A percentile compares a stretch with the other conserved stretches of the same genome.
Conservation (phyloP, 257 asterid species). For the Coffea eugenioides region DNA sequence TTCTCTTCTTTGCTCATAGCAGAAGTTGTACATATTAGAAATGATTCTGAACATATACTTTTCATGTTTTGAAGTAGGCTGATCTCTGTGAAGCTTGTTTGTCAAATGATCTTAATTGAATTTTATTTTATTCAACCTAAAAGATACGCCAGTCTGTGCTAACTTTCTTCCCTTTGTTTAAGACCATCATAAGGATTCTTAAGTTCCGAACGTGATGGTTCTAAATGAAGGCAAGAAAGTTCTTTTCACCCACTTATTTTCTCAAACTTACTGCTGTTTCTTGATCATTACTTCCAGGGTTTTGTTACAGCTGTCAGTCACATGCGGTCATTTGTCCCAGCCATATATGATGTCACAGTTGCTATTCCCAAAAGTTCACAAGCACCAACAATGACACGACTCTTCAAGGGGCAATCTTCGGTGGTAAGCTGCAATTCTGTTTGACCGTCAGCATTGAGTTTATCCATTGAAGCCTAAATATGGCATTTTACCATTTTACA, state of each 20-base stretch:
- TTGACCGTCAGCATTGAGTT: not conserved
- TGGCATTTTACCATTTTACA: not conserved
- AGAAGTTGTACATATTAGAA: not conserved
- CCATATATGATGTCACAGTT: slow-evolving; percentile 84
- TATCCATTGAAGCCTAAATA: not conserved
- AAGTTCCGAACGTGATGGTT: too few relatives aligned
- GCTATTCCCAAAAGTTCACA: slow-evolving; percentile 80
- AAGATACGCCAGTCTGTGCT: not conserved
- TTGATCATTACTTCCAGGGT: slow-evolving; percentile 56
- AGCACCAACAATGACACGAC: slow-evolving; percentile 86
- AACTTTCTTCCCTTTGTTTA: not conserved
- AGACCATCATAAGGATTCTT: not conserved
- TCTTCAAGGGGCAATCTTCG: slow-evolving; percentile 84
- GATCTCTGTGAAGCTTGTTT: not conserved
- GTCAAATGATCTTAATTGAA: not conserved
- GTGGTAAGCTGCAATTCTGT: slow-evolving; percentile 52
- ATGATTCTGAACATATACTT: not conserved
- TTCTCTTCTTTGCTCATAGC: not conserved
- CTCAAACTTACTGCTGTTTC: too few relatives aligned
- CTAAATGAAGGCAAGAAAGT: too few relatives aligned
- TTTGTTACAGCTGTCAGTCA: slow-evolving; percentile 90
- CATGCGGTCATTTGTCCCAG: slow-evolving; percentile 93
- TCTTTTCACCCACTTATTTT: too few relatives aligned
- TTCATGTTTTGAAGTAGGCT: not conserved
- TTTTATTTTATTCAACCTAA: not conserved